Conservation (phyloP, 139 green algal species). For the Asterochloris erici region DNA sequence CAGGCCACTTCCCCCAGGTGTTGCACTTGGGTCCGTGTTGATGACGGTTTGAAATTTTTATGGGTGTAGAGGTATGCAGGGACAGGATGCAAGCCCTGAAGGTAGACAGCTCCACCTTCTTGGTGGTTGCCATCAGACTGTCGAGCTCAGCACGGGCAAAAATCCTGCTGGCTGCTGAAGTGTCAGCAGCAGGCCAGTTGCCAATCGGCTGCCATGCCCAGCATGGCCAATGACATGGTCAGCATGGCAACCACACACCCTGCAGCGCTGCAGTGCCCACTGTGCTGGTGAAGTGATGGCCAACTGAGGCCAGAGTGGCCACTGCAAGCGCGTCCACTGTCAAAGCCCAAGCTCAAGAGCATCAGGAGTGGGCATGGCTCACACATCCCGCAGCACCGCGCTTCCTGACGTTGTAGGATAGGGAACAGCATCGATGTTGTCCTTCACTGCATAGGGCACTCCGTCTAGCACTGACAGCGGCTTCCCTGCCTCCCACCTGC, state of each 20-base stretch:
- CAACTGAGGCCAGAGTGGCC: neutral
- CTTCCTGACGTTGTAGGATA: constrained; percentile 75
- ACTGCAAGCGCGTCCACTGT: neutral
- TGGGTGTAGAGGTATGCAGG: too few relatives aligned
- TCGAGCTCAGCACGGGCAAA: too few relatives aligned
- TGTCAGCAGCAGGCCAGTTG: too few relatives aligned
- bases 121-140: too few relatives aligned
- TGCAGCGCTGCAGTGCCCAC: neutral
- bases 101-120: too few relatives aligned
- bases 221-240: neutral
- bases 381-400: constrained; percentile 36
- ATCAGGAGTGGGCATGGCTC: neutral
- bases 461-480: constrained; percentile 72
- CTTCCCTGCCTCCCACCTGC: constrained; percentile 21
- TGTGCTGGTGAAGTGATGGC: neutral
- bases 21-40: too few relatives aligned
- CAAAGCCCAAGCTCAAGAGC: neutral
- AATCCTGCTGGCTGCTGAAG: too few relatives aligned
- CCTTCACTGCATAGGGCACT: constrained; percentile 83
- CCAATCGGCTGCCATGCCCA: neutral
- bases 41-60: too few relatives aligned
- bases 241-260: neutral
- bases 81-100: too few relatives aligned
- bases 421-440: constrained; percentile 59
- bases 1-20: neutral